Percentiles rank a stretch among this genome's conserved stretches.
Evolutionary conservation across 148 eudicot genomes (phyloP).

Genomic region (Diospyros lotus): DNA sequence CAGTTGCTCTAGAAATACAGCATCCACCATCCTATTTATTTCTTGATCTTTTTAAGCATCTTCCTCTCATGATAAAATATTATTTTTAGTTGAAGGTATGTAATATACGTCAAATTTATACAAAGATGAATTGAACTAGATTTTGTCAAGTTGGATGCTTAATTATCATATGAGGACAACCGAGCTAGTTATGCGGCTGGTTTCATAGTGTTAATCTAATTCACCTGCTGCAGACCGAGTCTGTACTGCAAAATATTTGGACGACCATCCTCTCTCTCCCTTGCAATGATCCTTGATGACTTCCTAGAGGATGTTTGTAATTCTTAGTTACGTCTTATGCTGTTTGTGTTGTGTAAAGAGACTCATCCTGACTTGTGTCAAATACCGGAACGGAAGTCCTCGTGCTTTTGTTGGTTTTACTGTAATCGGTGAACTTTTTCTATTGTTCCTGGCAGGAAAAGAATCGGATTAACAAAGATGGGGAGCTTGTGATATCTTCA

Average conservation of each 20-base stretch:
- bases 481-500: conserved; percentile 82
- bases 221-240: conserved; percentile 1
- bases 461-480: conserved; percentile 82
- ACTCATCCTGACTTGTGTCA: background rate
- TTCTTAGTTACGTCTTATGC: background rate
- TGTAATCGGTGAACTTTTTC: background rate
- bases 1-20: background rate
- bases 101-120: background rate
- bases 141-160: conserved; percentile 1
- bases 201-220: background rate
- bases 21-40: background rate
- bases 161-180: background rate
- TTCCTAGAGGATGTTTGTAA: background rate
- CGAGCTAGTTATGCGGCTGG: background rate
- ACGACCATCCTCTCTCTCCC: background rate
- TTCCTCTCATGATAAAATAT: background rate
- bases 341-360: background rate
- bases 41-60: background rate
- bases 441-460: conserved; percentile 55
- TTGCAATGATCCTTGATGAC: background rate
- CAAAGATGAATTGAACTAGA: background rate
- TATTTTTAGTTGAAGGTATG: background rate
- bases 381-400: background rate
- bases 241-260: background rate
- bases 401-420: background rate